Conservation (phyloP, 805 yeast genomes). For the Millerozyma miso region DNA sequence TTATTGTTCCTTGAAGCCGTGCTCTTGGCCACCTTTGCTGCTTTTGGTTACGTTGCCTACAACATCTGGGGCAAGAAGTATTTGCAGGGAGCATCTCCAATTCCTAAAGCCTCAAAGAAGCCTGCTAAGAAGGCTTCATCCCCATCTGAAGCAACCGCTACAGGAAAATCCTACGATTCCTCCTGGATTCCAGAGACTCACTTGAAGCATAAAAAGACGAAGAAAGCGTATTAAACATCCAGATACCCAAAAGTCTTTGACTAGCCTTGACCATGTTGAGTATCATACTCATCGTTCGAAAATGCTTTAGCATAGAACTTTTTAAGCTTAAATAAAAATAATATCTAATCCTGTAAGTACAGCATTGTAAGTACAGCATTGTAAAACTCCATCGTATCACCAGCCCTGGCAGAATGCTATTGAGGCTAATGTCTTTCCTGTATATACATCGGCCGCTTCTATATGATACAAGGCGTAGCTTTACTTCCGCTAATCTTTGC, state of each 20-base stretch:
- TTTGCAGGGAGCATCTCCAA: slow-evolving; percentile 31
- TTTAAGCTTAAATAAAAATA: too few species aligned
- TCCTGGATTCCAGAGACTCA: slow-evolving; percentile 63
- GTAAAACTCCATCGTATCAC: too few species aligned
- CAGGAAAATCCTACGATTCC: slow-evolving; percentile 22
- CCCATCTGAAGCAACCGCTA: slow-evolving; percentile 9
- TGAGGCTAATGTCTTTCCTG: too few species aligned
- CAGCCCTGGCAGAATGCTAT: too few species aligned
- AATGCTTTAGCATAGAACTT: not conserved
- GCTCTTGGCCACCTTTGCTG: slow-evolving; percentile 46
- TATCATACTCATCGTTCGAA: not conserved
- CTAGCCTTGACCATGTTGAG: not conserved
- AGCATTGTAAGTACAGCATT: too few species aligned
- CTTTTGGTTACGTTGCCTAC: slow-evolving; percentile 46
- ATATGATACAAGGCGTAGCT: too few species aligned
- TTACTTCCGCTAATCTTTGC: too few species aligned
- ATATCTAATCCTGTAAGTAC: too few species aligned
- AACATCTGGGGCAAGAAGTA: slow-evolving; percentile 43
- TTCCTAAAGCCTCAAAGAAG: slow-evolving; percentile 13
- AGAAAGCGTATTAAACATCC: slow-evolving; percentile 16
- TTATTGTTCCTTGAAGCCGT: slow-evolving; percentile 59
- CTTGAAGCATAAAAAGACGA: slow-evolving; percentile 32
- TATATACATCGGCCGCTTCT: too few species aligned
- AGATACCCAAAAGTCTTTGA: not conserved
- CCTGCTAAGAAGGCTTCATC: slow-evolving; percentile 24